Percentiles rank a stretch among this genome's conserved stretches.
Conservation (phyloP, 305 asterid species). For the Fraxinus paxiana region DNA sequence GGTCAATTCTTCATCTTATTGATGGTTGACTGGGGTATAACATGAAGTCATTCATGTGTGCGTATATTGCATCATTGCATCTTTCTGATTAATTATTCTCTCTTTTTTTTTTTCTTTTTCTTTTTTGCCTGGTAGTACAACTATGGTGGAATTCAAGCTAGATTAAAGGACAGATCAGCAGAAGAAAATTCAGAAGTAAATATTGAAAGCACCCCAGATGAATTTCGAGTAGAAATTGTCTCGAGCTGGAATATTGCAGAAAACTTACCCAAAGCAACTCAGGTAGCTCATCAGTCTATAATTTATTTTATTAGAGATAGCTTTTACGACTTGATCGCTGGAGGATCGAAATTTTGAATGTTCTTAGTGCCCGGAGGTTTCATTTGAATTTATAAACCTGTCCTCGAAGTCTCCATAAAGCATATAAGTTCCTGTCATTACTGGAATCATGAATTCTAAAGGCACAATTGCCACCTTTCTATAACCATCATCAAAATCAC, state of each 20-base stretch:
- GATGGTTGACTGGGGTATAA: not conserved
- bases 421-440: conserved; percentile 13
- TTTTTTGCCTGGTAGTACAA: conserved; percentile 57
- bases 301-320: conserved; percentile 1
- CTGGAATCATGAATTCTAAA: conserved; percentile 8
- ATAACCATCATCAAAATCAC: conserved; percentile 5
- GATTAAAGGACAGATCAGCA: conserved; percentile 41
- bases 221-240: conserved; percentile 64
- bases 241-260: conserved; percentile 90
- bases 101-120: conserved; percentile 3
- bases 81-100: conserved; percentile 14
- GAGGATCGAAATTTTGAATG: conserved; percentile 11
- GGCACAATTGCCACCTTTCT: not conserved
- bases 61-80: conserved; percentile 1
- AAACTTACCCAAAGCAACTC: conserved; percentile 65
- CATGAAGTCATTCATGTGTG: not conserved
- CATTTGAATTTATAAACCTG: conserved; percentile 15
- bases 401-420: not conserved
- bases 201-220: conserved; percentile 36
- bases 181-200: conserved; percentile 47
- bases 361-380: conserved; percentile 21
- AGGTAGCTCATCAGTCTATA: conserved; percentile 44
- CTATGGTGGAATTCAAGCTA: conserved; percentile 91
- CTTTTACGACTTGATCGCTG: conserved; percentile 19
- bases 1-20: not conserved